Evolutionary conservation across 257 asterid genomes (phyloP).

Genomic region (Nicotiana undulata): DNA sequence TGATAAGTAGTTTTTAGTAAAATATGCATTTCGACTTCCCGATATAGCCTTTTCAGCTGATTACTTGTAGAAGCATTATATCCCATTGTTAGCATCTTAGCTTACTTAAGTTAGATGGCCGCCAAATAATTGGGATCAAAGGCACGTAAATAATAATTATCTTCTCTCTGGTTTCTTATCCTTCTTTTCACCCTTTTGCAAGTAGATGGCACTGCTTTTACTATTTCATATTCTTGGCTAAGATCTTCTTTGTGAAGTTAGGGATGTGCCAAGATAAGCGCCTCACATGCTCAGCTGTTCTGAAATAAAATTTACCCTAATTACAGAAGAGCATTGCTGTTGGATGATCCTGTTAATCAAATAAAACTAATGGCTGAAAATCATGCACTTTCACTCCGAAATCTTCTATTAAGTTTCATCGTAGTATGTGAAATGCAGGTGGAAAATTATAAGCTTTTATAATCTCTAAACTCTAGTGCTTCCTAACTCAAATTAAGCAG

Average conservation of each 20-base stretch:
- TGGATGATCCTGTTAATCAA: background rate
- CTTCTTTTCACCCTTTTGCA: background rate
- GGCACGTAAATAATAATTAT: background rate
- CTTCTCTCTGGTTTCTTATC: background rate
- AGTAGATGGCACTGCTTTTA: background rate
- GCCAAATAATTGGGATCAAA: background rate
- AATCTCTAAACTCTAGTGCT: background rate
- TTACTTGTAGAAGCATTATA: background rate
- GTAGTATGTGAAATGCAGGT: background rate
- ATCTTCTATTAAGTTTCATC: background rate
- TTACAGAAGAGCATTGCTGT: background rate
- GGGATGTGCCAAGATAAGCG: background rate
- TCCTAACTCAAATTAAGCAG: background rate
- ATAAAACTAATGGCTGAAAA: background rate
- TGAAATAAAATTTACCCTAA: background rate
- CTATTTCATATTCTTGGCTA: background rate
- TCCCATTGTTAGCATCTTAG: background rate
- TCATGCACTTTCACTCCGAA: background rate
- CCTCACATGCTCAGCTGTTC: background rate
- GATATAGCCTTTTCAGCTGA: background rate
- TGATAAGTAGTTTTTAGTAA: background rate
- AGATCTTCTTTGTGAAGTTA: background rate
- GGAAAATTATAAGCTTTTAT: background rate
- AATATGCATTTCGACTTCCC: background rate
- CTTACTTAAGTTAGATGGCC: background rate